Conservation (phyloP, 345 rosid species). For the Mangifera indica region DNA sequence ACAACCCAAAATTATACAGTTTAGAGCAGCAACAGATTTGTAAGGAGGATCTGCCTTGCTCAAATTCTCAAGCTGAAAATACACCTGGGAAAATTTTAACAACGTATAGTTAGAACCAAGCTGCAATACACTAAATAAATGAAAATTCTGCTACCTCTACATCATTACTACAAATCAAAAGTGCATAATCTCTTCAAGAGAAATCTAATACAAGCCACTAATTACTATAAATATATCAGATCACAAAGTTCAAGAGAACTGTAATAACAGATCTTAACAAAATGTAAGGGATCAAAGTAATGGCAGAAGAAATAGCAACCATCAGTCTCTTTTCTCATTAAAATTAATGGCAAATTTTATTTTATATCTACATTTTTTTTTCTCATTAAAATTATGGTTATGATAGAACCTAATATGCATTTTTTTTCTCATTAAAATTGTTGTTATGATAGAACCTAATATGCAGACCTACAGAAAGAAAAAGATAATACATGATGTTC, state of each 20-base stretch:
- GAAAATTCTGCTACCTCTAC: neutral
- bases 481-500: neutral
- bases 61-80: constrained; percentile 81
- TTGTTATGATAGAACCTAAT: too few species aligned
- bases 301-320: neutral
- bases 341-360: neutral
- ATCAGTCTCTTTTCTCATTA: neutral
- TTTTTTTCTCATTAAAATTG: too few species aligned
- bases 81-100: constrained; percentile 52
- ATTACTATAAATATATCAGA: neutral
- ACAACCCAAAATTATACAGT: constrained; percentile 88
- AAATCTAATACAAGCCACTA: neutral
- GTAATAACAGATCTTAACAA: neutral
- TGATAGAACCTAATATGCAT: too few species aligned
- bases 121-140: neutral
- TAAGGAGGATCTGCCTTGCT: constrained; percentile 67
- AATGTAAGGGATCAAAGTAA: neutral
- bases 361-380: neutral
- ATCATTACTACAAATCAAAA: neutral
- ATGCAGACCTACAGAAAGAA: too few species aligned
- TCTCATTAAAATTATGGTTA: too few species aligned
- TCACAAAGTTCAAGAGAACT: neutral
- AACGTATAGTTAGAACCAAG: constrained; percentile 17
- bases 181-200: neutral
- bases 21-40: constrained; percentile 91